phyloP scores from a whole-genome alignment of 2,329 filamentous ascomycete species.

The Fusarium haematococcum region DNA sequence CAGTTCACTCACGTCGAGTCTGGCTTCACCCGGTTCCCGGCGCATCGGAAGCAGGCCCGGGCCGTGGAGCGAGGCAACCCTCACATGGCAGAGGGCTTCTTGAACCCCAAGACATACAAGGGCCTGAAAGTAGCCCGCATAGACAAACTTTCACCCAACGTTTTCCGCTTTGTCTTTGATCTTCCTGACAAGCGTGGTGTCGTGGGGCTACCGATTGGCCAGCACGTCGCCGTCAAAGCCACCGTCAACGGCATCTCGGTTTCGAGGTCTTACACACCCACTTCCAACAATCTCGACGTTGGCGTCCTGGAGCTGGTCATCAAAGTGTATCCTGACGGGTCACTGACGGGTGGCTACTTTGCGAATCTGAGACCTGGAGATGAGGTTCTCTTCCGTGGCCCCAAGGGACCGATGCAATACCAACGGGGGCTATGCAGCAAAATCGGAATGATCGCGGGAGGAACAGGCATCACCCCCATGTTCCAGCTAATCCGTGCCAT shows the following conservation, averaged over 20 bases:
- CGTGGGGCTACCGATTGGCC: slow-evolving; percentile 68
- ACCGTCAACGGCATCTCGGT: slow-evolving; percentile 59
- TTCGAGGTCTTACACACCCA: slow-evolving; percentile 65
- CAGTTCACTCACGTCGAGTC: not conserved
- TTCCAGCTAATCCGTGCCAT: slow-evolving; percentile 71
- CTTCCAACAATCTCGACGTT: slow-evolving; percentile 62
- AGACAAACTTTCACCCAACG: slow-evolving; percentile 54
- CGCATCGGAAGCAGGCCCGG: not conserved
- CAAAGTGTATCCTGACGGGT: slow-evolving; percentile 63
- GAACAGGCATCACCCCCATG: slow-evolving; percentile 51
- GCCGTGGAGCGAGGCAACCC: slow-evolving; percentile 20
- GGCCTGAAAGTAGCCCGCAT: slow-evolving; percentile 58
- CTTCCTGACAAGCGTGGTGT: slow-evolving; percentile 56
- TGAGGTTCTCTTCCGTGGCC: slow-evolving; percentile 63
- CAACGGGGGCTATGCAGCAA: slow-evolving; percentile 53
- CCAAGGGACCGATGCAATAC: slow-evolving; percentile 69
- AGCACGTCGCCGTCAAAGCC: slow-evolving; percentile 66
- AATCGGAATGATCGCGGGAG: slow-evolving; percentile 67
- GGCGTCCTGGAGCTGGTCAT: slow-evolving; percentile 64
- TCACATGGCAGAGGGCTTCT: slow-evolving; percentile 54
- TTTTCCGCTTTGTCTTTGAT: slow-evolving; percentile 60
- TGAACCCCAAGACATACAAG: slow-evolving; percentile 61
- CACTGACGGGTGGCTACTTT: slow-evolving; percentile 62
- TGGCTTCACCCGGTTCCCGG: not conserved
- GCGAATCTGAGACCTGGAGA: slow-evolving; percentile 60